phyloP scores from a whole-genome alignment of 169 alveolate species.

The Cystoisospora suis region DNA sequence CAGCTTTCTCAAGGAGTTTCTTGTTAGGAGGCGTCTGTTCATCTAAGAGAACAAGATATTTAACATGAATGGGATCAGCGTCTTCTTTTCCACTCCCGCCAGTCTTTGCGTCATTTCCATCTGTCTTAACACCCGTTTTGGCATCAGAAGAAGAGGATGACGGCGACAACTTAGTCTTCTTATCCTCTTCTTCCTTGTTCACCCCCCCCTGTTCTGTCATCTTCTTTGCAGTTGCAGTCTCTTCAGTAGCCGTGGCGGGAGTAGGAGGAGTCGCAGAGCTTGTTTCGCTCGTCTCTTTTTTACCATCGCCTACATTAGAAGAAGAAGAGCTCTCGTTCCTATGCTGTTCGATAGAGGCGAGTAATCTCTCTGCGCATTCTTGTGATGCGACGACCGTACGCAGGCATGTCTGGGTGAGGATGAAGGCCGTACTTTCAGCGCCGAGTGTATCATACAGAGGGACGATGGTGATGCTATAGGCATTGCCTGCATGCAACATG shows the following conservation, averaged over 20 bases:
- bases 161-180: not conserved
- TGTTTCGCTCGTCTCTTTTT: not conserved
- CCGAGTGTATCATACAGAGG: slow-evolving; percentile 70
- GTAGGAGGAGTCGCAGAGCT: too few species aligned
- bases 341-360: slow-evolving; percentile 21
- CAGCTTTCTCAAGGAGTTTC: not conserved
- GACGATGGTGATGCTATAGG: slow-evolving; percentile 63
- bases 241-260: not conserved
- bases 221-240: not conserved
- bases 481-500: slow-evolving; percentile 43
- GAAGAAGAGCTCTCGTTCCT: not conserved
- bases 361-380: slow-evolving; percentile 41
- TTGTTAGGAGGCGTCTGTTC: not conserved
- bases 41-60: slow-evolving; percentile 40
- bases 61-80: not conserved
- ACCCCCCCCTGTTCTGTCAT: not conserved
- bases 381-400: slow-evolving; percentile 47
- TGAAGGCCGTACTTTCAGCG: slow-evolving; percentile 56
- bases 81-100: not conserved
- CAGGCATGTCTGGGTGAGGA: slow-evolving; percentile 60
- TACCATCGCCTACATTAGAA: not conserved
- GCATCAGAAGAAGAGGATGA: too few species aligned
- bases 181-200: not conserved
- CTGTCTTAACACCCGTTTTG: not conserved
- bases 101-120: not conserved